A percentile compares a stretch with the other conserved stretches of the same genome.
These are phyloP conservation scores for Hawksworthiomyces lignivorus DNA, from an alignment of 2,329 filamentous ascomycete species.

Conservation along the genomic window DNA sequence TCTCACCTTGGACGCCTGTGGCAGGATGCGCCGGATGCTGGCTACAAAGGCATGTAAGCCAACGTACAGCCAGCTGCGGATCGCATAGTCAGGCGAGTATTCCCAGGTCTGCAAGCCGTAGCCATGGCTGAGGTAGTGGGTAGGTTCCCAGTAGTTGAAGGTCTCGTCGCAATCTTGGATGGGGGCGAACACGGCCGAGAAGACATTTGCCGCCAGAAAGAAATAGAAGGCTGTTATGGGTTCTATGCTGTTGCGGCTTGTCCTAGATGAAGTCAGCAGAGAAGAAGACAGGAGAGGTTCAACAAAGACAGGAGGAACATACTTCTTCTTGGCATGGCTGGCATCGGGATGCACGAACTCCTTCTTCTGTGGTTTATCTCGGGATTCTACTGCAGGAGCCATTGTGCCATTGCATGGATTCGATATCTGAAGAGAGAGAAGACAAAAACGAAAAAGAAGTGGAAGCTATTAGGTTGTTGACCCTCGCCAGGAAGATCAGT, in stretches of 20 bases:
- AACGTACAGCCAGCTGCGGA: constrained; percentile 91
- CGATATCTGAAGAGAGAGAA: too few species aligned
- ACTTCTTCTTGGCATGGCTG: constrained; percentile 47
- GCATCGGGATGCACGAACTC: constrained; percentile 42
- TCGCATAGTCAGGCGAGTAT: constrained; percentile 90
- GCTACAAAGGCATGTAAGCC: constrained; percentile 68
- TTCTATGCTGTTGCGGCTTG: constrained; percentile 54
- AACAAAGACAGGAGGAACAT: constrained; percentile 1
- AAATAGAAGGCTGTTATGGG: constrained; percentile 73
- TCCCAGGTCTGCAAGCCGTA: constrained; percentile 98
- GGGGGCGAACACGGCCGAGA: constrained; percentile 75
- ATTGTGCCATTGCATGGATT: constrained; percentile 30
- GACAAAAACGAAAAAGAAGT: too few species aligned
- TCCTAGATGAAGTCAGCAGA: constrained; percentile 18
- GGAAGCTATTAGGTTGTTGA: too few species aligned
- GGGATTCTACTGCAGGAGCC: constrained; percentile 26
- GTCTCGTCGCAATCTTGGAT: constrained; percentile 98
- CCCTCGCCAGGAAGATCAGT: too few species aligned
- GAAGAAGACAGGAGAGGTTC: background rate
- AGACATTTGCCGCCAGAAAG: constrained; percentile 63
- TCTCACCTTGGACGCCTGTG: constrained; percentile 50
- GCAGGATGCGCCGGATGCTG: constrained; percentile 56
- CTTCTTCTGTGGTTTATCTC: constrained; percentile 16
- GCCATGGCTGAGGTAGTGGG: constrained; percentile 87
- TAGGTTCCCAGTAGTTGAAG: constrained; percentile 98